These are phyloP conservation scores for Pythium aphanidermatum DNA, from an alignment of 352 stramenopile species.

Conservation along the genomic window DNA sequence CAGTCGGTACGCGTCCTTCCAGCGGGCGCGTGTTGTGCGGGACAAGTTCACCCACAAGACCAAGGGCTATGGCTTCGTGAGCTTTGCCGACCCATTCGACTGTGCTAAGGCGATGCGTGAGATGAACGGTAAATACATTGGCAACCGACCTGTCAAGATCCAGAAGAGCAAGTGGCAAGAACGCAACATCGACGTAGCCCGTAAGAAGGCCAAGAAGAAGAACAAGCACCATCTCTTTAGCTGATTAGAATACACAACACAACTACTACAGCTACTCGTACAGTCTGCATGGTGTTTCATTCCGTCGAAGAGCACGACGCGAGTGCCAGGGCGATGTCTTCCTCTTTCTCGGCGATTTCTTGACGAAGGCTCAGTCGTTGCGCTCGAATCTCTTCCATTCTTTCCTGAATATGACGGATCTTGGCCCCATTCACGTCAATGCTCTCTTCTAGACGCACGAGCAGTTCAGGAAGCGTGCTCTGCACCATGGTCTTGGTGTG, in stretches of 20 bases:
- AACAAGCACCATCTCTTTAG: slow-evolving; percentile 80
- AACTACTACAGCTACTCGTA: not conserved
- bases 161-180: slow-evolving; percentile 95
- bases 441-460: slow-evolving; percentile 46
- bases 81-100: slow-evolving; percentile 91
- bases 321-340: slow-evolving; percentile 53
- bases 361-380: slow-evolving; percentile 48
- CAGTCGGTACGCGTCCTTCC: slow-evolving; percentile 64
- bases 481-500: slow-evolving; percentile 50
- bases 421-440: slow-evolving; percentile 63
- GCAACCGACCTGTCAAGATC: slow-evolving; percentile 92
- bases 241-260: not conserved
- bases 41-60: slow-evolving; percentile 87
- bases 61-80: slow-evolving; percentile 96
- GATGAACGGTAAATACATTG: slow-evolving; percentile 97
- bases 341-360: slow-evolving; percentile 47
- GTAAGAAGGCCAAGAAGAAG: slow-evolving; percentile 86
- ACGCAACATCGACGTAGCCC: slow-evolving; percentile 87
- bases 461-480: slow-evolving; percentile 38
- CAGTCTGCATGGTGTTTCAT: not conserved
- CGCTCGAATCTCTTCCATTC: slow-evolving; percentile 43
- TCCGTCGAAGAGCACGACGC: slow-evolving; percentile 5
- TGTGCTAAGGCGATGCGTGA: slow-evolving; percentile 92
- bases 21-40: slow-evolving; percentile 70
- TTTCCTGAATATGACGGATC: slow-evolving; percentile 49